Evolutionary conservation across 2,329 filamentous ascomycete genomes (phyloP), one percentile per base, ranked within the genome.

Genomic region (Fusarium circinatum): DNA sequence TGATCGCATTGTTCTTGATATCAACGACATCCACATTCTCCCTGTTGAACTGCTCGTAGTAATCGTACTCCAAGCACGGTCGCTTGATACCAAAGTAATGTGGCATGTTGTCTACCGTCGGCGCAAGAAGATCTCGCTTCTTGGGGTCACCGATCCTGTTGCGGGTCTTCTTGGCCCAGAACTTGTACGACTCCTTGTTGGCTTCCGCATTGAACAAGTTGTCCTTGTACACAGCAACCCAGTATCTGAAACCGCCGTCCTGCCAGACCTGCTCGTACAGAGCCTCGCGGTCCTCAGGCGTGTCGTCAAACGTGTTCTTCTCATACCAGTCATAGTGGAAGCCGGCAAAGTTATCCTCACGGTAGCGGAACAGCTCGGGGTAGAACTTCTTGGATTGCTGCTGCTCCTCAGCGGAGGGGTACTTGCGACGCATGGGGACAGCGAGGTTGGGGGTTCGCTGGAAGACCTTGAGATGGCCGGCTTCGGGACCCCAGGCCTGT

Each of bases 381-480:
- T 89, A 89, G 41, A 78, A 80, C 13, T 70, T 73, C 73, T 88
- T 87, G 28, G 75, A 78, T 5, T 76, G 76, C 30, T 88, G 81
- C 75, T 92, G 80, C 9, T 80, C 80, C 8, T 78, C 74, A 2
- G 56, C 61, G 0, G 75, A 73, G 34, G 91, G 81, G 2, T 81
- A 45, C 6, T 83, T 81, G 65, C 87, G 85, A 6, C 86, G 84
- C 89, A 93, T 91, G 0, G 90, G 90, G 1, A 93, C 75, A 0
- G 89, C 89, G 12, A 91, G 82, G 66, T 93, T 93, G 0, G 91
- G 91, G 2, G 90, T 93, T 17, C 91, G 86, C 75, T 93, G 90
- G 79, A 92, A 92, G 41, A 93, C 88, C 6, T 82, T 86, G 30
- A 93, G 72, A 4, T 86, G 80, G 11, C 83, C 85, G 1, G 86